Evolutionary conservation across 352 stramenopile species (phyloP), one percentile per base, ranked within the genome.

Genomic region (Phytopythium sindhum): DNA sequence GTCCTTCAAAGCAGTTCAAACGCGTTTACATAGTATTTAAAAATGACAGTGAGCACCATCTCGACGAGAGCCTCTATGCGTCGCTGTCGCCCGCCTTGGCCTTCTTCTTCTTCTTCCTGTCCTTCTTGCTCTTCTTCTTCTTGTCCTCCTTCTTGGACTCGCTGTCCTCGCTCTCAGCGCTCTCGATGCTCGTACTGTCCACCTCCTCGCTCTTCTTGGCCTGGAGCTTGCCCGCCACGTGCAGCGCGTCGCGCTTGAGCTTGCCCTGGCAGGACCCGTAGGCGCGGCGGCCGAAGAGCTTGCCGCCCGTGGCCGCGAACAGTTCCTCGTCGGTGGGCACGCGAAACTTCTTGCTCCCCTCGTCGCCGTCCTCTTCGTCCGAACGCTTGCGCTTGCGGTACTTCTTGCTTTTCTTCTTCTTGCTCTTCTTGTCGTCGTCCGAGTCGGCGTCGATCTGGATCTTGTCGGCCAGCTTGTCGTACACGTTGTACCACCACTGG

Each of bases 271-370:
- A 95, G 2, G 84, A 92, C 3, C 84, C 85, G 61, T 98, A 97
- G 4, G 95, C 95, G 64, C 97, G 75, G 67, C 97, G 98, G 14
- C 95, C 96, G 77, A 99, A 98, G 47, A 98, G 76, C 53, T 97
- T 97, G 33, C 97, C 97, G 23, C 96, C 97, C 0, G 96, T 99
- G 3, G 95, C 96, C 48, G 86, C 77, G 72, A 99, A 99, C 29
- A 99, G 83, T 71, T 99, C 95, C 68, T 98, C 91, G 69, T 98
- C 96, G 17, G 95, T 98, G 42, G 84, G 85, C 78, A 82, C 74
- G 51, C 75, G 73, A 52, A 84, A 89, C 70, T 88, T 90, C 45
- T 74, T 87, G 21, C 80, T 67, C n/a, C 19, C 67, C 21, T 75
- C 76, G 12, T 68, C 79, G 4, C 39, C 67, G 26, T 65, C 57